Conservation (phyloP, 2,329 filamentous ascomycete species). For the Alternaria novae-zelandiae region DNA sequence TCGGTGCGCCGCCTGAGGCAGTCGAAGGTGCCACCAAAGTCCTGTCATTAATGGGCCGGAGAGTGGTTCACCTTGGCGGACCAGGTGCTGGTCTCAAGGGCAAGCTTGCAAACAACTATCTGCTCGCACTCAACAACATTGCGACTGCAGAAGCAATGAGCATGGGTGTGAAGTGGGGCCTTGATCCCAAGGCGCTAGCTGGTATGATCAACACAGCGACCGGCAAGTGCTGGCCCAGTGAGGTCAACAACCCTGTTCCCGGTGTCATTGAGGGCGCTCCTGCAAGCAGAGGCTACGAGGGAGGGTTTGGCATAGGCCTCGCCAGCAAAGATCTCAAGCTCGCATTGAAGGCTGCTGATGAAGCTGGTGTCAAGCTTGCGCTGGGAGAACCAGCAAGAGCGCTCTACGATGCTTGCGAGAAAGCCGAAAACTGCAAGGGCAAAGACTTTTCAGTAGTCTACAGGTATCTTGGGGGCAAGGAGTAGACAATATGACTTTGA, state of each 20-base stretch:
- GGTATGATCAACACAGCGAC: conserved; percentile 92
- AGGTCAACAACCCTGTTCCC: conserved; percentile 92
- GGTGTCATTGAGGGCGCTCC: conserved; percentile 81
- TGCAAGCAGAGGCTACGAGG: conserved; percentile 71
- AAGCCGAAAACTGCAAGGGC: conserved; percentile 53
- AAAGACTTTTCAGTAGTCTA: conserved; percentile 60
- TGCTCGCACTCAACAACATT: conserved; percentile 91
- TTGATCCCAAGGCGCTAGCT: conserved; percentile 72
- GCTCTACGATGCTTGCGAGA: conserved; percentile 55
- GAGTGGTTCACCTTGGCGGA: conserved; percentile 82
- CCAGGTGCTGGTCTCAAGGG: conserved; percentile 87
- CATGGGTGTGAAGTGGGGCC: conserved; percentile 67
- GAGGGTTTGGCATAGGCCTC: conserved; percentile 58
- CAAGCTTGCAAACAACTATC: conserved; percentile 97
- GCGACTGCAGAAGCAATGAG: conserved; percentile 72
- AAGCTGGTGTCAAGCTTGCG: conserved; percentile 53
- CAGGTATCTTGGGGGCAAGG: conserved; percentile 56
- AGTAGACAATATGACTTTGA: conserved; percentile 29
- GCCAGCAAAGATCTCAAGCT: conserved; percentile 59
- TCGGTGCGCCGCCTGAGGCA: conserved; percentile 70
- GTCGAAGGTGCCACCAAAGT: conserved; percentile 71
- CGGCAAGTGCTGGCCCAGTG: conserved; percentile 94
- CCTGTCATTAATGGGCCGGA: conserved; percentile 82
- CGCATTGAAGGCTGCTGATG: conserved; percentile 55
- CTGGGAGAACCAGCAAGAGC: conserved; percentile 54